These are phyloP conservation scores for Globisporangium recalcitrans DNA, from an alignment of 352 stramenopile species.

Conservation along the genomic window DNA sequence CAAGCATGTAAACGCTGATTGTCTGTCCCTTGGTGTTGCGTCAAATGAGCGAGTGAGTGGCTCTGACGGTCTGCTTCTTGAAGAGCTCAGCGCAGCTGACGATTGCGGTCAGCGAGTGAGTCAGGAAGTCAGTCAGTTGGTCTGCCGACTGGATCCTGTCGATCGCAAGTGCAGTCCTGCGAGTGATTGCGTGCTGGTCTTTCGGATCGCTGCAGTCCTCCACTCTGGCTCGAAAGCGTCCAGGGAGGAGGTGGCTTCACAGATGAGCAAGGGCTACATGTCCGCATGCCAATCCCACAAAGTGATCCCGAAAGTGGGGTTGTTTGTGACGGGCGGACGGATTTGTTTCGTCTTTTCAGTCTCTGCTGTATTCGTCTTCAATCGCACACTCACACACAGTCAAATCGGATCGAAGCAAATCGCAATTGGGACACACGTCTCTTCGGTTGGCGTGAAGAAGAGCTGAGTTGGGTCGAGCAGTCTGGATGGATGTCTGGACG, in stretches of 20 bases:
- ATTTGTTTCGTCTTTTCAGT: no score
- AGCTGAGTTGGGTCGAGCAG: not conserved
- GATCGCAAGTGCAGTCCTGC: not conserved
- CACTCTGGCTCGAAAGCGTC: not conserved
- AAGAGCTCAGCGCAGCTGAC: not conserved
- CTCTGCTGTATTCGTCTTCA: not conserved
- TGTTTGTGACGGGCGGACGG: no score
- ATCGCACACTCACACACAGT: not conserved
- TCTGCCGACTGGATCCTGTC: not conserved
- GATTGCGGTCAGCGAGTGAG: not conserved
- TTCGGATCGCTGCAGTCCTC: not conserved
- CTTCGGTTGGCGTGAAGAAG: not conserved
- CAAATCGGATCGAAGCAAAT: not conserved
- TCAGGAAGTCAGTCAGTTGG: not conserved
- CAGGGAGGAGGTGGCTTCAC: not conserved
- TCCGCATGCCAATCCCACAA: not conserved
- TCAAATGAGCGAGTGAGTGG: not conserved
- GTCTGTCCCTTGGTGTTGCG: not conserved
- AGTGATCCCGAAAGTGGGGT: not conserved
- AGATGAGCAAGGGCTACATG: no score
- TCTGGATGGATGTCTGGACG: not conserved
- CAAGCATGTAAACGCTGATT: not conserved
- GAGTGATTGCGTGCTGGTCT: not conserved
- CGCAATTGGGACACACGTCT: not conserved
- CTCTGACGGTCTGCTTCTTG: not conserved